These are phyloP conservation scores for Simplicillium aogashimaense DNA, from an alignment of 2,329 filamentous ascomycete species.

Conservation along the genomic window DNA sequence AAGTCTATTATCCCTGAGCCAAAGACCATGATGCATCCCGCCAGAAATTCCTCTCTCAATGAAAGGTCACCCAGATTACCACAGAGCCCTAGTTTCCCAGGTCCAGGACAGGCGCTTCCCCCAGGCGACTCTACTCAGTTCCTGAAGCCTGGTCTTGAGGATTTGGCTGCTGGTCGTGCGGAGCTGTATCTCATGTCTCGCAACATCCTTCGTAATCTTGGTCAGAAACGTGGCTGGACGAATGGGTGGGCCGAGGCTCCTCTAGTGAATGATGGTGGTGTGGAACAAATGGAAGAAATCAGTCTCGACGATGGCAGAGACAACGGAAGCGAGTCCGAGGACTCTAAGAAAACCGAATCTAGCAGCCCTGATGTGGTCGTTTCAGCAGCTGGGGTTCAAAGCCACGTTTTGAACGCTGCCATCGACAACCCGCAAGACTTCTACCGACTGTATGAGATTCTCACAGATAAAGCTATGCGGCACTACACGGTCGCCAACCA, in stretches of 20 bases:
- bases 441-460: constrained; percentile 56
- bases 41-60: constrained; percentile 51
- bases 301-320: constrained; percentile 36
- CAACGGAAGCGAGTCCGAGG: constrained; percentile 8
- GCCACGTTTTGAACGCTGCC: constrained; percentile 49
- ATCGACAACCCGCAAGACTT: constrained; percentile 54
- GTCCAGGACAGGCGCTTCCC: constrained; percentile 29
- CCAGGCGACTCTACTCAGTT: constrained; percentile 36
- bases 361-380: constrained; percentile 8
- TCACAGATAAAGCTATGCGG: constrained; percentile 77
- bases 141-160: constrained; percentile 60
- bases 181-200: constrained; percentile 74
- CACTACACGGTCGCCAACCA: constrained; percentile 76
- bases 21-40: constrained; percentile 62
- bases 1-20: constrained; percentile 56
- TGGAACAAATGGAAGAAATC: constrained; percentile 46
- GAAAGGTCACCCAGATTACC: constrained; percentile 28
- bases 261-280: constrained; percentile 31
- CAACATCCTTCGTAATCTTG: constrained; percentile 67
- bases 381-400: constrained; percentile 23
- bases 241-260: constrained; percentile 62
- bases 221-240: constrained; percentile 62
- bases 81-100: constrained; percentile 44
- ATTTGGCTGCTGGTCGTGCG: constrained; percentile 72
- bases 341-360: neutral